Evolutionary conservation across 192 early-diverging fungal genomes (phyloP), one percentile per base, ranked within the genome.

Genomic region (Linnemannia elongata): DNA sequence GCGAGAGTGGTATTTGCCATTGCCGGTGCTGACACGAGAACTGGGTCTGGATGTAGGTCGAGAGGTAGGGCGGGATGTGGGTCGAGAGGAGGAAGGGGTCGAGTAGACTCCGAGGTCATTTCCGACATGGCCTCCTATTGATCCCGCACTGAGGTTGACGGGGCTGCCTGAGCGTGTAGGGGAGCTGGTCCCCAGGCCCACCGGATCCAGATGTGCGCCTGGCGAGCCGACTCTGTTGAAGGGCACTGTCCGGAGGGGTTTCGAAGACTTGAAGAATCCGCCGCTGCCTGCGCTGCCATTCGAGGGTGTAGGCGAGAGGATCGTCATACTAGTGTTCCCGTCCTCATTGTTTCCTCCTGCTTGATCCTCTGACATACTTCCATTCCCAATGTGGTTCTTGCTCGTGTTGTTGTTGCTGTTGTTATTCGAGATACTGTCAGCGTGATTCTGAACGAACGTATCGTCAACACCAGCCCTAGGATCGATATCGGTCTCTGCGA

Each of bases 161-260:
- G 85, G 85, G 36, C 85, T 87, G 9, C 72, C 73, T n/a, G 80
- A 73, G 52, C 85, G 75, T 45, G 85, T 81, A 36, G 85, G 79
- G 4, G 75, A 81, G 5, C 42, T 81, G 4, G 54, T 7, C 12
- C 30, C 60, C 60, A 66, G 27, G 2, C 60, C 30, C 60, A 49
- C 36, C 42, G 80, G 57, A 18, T 87, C 85, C 36, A 87, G 72
- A 54, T 45, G 85, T 55, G 55, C 47, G 27, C 24, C 71, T n/a
- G 85, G 85, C 24, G 85, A 87, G 18, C 38, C 72, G 6, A 73
- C 76, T n/a, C 85, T 57, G 66, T 77, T 77, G 12, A 87, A 75
- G 54, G 85, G 75, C 5, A 69, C 41, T n/a, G 70, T n/a, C 3
- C 85, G 69, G 3, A 60, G 30, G 63, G 72, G 70, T 44, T 66